A percentile compares a stretch with the other conserved stretches of the same genome.
Conservation (phyloP, 306 rosid species). For the Sindora glabra region DNA sequence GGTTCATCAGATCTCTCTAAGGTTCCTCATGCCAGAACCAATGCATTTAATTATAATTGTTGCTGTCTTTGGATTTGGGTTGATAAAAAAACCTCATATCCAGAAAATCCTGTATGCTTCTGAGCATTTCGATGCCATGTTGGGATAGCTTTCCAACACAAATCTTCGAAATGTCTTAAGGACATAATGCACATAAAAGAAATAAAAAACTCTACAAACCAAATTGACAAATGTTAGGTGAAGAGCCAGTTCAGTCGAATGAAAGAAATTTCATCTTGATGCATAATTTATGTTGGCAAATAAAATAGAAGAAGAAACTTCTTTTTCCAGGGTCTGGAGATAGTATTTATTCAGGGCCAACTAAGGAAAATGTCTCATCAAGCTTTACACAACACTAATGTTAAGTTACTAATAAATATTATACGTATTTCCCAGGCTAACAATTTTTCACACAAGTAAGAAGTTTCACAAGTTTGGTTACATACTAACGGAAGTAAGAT, state of each 20-base stretch:
- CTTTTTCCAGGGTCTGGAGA: not conserved
- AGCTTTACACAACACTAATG: no score
- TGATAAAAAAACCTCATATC: conserved; percentile 59
- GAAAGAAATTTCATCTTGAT: not conserved
- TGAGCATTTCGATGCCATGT: conserved; percentile 65
- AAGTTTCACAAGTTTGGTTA: not conserved
- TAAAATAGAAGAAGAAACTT: not conserved
- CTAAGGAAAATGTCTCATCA: no score
- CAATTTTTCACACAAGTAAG: no score
- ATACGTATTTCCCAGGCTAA: no score
- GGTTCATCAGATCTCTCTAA: conserved; percentile 53
- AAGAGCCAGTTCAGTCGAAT: not conserved
- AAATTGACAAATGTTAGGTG: not conserved
- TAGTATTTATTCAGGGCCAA: not conserved
- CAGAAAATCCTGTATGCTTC: conserved; percentile 59
- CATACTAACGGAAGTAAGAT: not conserved
- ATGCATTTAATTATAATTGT: conserved; percentile 64
- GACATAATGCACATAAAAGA: no score
- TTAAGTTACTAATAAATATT: no score
- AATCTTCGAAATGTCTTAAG: conserved; percentile 75
- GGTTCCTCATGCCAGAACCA: conserved; percentile 71
- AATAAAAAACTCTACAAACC: conserved; percentile 60
- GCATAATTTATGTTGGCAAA: no score
- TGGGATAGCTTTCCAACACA: conserved; percentile 80
- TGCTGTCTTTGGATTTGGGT: conserved; percentile 53